These are phyloP conservation scores for Papiliotrema laurentii DNA, from an alignment of 1,284 basidiomycete species.

Conservation along the genomic window DNA sequence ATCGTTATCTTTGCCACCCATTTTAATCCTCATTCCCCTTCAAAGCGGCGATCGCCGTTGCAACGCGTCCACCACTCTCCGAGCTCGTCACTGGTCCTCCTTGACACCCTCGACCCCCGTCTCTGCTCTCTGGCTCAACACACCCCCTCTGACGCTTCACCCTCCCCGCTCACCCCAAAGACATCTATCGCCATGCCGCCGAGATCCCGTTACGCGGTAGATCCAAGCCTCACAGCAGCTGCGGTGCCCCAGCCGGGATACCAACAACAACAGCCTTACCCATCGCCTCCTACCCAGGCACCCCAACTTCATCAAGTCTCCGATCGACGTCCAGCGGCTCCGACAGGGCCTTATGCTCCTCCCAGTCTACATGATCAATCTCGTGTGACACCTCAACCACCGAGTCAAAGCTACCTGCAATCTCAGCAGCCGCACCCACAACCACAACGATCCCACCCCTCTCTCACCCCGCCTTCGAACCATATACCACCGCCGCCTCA, in stretches of 20 bases:
- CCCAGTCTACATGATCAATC: slow-evolving; percentile 7
- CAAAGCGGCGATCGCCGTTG: too few relatives aligned
- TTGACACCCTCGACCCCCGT: too few relatives aligned
- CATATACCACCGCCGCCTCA: slow-evolving; percentile 74
- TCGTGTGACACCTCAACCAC: slow-evolving; percentile 6
- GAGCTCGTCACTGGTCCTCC: too few relatives aligned
- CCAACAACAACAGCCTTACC: slow-evolving; percentile 20
- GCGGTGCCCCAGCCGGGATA: slow-evolving; percentile 17
- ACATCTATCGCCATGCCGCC: slow-evolving; percentile 33
- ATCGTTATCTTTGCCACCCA: too few relatives aligned
- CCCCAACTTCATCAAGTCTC: slow-evolving; percentile 30
- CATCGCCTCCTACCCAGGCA: slow-evolving; percentile 10
- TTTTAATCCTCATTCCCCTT: too few relatives aligned
- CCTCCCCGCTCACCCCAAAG: too few relatives aligned
- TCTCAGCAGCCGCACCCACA: slow-evolving; percentile 22
- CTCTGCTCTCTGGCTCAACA: too few relatives aligned
- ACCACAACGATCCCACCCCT: slow-evolving; percentile 8
- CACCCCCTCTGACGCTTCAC: too few relatives aligned
- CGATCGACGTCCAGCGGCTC: slow-evolving; percentile 18
- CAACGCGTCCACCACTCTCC: too few relatives aligned
- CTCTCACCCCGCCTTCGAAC: slow-evolving; percentile 24
- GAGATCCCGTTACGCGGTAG: slow-evolving; percentile 44
- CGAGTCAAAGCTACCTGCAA: slow-evolving; percentile 13
- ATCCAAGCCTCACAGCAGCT: slow-evolving; percentile 27
- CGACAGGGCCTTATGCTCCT: slow-evolving; percentile 29